Evolutionary conservation across 108 stramenopile species (phyloP), one percentile per base, ranked within the genome.

Genomic region (Cyclotella distinguenda): DNA sequence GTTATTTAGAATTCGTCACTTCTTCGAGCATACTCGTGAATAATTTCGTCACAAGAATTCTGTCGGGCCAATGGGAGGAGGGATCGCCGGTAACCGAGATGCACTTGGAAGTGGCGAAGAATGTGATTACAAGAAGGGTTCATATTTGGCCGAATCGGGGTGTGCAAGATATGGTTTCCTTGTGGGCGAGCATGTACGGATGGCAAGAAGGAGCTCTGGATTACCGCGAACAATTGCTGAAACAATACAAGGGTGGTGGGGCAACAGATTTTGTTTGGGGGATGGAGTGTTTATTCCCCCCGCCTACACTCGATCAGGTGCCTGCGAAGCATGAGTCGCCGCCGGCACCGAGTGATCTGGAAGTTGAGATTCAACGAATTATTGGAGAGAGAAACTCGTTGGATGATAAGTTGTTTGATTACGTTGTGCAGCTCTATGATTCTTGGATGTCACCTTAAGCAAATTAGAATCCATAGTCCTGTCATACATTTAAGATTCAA

Each of bases 351-450:
- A 60, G 18, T 1, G 60, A 62, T 3, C 21, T 62, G 31, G 60
- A 62, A 22, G 21, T 34, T 11, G 60, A 62, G 42, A 48, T 62
- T 3, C 33, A 62, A 34, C 33, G 21, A 22, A 62, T 62, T 48
- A 5, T 62, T 12, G 18, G 9, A 2, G 60, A 62, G 8, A 62
- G 60, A 19, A 65, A 65, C 31, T 19, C 35, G 13, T 25, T 53
- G 38, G 50, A 53, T 26, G 46, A 65, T 16, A 18, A 53, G 51
- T 42, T 65, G n/a, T 65, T 52, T 39, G 0, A 6, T 34, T 65
- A 65, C 54, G 64, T 53, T 5, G 30, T 53, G 36, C 46, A 65
- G 34, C 47, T 65, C 32, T 65, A 65, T 39, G 44, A 62, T 62
- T 46, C 60, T 46, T 39, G 64, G 64, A 53, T 53, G 50, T 33